phyloP scores from a whole-genome alignment of 306 rosid genomes.

The Rosa rugosa region DNA sequence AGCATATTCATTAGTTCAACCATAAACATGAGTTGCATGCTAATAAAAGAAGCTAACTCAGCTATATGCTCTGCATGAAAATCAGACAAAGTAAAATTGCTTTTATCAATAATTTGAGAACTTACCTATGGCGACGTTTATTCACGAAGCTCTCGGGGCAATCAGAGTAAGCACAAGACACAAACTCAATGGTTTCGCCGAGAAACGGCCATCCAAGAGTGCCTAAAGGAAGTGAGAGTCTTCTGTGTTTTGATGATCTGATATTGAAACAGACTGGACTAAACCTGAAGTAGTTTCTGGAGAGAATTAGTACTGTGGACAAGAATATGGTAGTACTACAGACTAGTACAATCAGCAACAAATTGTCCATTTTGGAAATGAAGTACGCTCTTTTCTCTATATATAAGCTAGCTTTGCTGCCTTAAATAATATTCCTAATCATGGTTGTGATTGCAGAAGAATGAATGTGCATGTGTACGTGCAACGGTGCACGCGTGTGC shows the following conservation, averaged over 20 bases:
- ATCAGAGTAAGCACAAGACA: conserved; percentile 87
- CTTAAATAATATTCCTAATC: conserved; percentile 57
- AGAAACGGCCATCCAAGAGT: conserved; percentile 88
- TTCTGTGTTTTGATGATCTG: conserved; percentile 42
- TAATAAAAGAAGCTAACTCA: background rate
- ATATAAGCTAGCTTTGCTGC: conserved; percentile 28
- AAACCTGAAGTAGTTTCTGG: conserved; percentile 32
- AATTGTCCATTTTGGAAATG: conserved; percentile 52
- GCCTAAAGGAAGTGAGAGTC: conserved; percentile 63
- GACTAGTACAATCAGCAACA: conserved; percentile 53
- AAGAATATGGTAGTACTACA: conserved; percentile 36
- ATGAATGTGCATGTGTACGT: conserved; percentile 51
- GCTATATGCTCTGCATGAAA: conserved; percentile 20
- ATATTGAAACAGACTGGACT: background rate
- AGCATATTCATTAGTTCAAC: background rate
- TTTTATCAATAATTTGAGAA: background rate
- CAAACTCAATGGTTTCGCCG: conserved; percentile 85
- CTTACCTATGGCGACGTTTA: conserved; percentile 68
- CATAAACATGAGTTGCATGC: background rate
- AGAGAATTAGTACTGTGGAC: conserved; percentile 43
- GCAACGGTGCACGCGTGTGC: conserved; percentile 39
- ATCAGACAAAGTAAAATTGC: background rate
- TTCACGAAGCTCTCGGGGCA: conserved; percentile 87
- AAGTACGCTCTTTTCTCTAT: conserved; percentile 30
- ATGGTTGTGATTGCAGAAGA: conserved; percentile 41